phyloP scores from a whole-genome alignment of 2,329 filamentous ascomycete genomes.

The Fusarium secorum region DNA sequence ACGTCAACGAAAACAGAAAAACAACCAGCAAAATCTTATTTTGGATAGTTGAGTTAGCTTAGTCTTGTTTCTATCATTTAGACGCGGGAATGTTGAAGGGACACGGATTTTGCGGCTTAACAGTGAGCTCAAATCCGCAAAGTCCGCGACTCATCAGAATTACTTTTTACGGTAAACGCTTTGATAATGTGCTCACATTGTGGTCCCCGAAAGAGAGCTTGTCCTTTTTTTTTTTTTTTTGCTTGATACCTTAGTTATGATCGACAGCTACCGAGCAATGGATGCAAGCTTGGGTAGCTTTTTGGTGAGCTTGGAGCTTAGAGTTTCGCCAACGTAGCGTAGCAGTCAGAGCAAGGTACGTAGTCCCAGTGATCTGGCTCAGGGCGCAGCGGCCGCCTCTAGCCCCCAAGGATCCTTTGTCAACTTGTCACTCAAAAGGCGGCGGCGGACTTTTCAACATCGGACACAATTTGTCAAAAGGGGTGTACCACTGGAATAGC shows the following conservation, averaged over 20 bases:
- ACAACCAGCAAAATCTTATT: neutral
- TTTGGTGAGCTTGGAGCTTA: slow-evolving; percentile 4
- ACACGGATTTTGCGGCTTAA: slow-evolving; percentile 3
- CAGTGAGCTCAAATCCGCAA: neutral
- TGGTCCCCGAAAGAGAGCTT: neutral
- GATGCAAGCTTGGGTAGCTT: neutral
- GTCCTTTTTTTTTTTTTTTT: neutral
- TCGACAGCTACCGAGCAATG: slow-evolving; percentile 15
- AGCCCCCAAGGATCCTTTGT: slow-evolving; percentile 26
- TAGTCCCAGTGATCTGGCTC: slow-evolving; percentile 36
- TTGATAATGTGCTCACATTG: neutral
- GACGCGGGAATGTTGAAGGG: neutral
- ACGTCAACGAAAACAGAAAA: neutral
- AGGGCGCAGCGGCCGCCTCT: slow-evolving; percentile 31
- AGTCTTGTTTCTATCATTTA: neutral
- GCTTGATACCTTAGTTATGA: neutral
- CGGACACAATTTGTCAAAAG: slow-evolving; percentile 17
- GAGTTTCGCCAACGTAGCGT: neutral
- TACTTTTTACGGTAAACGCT: neutral
- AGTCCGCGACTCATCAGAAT: slow-evolving; percentile 1
- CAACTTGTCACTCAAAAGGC: slow-evolving; percentile 10
- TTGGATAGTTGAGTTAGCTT: neutral
- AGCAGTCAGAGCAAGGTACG: neutral
- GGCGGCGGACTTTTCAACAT: slow-evolving; percentile 1
- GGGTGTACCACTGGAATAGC: neutral